These are phyloP conservation scores for Lecanicillium sp. DNA, from an alignment of 2,329 filamentous ascomycete genomes.

Conservation along the genomic window DNA sequence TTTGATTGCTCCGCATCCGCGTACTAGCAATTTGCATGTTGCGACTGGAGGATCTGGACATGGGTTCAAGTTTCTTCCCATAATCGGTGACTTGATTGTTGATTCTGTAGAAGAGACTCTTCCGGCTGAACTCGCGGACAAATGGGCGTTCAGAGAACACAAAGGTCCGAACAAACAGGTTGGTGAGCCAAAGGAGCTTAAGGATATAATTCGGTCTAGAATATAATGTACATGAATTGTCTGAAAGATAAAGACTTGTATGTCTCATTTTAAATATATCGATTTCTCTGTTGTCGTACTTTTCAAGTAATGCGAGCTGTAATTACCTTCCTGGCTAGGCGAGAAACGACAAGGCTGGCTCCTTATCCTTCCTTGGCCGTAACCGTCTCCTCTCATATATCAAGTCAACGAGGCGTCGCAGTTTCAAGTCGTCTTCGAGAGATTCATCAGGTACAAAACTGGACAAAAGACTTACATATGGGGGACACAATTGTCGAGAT, in stretches of 20 bases:
- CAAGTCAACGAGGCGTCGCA: slow-evolving; percentile 16
- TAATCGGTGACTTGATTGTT: neutral
- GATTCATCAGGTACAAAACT: slow-evolving; percentile 22
- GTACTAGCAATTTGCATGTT: neutral
- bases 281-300: too few species aligned
- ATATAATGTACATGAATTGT: too few species aligned
- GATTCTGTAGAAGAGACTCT: neutral
- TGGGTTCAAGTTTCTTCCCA: slow-evolving; percentile 1
- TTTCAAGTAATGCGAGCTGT: too few species aligned
- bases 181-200: too few species aligned
- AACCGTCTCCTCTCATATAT: slow-evolving; percentile 31
- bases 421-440: slow-evolving; percentile 18
- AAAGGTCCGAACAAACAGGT: too few species aligned
- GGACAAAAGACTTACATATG: slow-evolving; percentile 16
- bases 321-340: slow-evolving; percentile 32
- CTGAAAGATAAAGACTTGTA: too few species aligned
- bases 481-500: slow-evolving; percentile 12
- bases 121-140: neutral
- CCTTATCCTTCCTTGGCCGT: slow-evolving; percentile 33
- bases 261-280: too few species aligned
- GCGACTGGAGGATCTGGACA: slow-evolving; percentile 1
- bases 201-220: too few species aligned
- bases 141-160: neutral
- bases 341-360: slow-evolving; percentile 25
- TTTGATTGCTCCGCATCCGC: neutral